Evolutionary conservation across 306 rosid genomes (phyloP).

Genomic region (Vigna angularis): DNA sequence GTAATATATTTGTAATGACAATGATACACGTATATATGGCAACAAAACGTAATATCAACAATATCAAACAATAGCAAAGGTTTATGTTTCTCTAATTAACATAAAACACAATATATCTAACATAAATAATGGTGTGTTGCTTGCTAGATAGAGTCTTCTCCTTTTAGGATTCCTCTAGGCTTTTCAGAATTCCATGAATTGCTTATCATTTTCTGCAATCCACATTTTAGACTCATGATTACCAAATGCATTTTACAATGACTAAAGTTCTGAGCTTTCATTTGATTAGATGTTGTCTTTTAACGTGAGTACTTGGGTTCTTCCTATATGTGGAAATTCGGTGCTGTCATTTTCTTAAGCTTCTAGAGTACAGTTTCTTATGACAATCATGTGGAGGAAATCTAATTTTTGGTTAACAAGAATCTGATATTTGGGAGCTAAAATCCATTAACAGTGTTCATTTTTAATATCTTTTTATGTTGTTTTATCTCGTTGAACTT

Average conservation of each 20-base stretch:
- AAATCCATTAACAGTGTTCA: slow-evolving; percentile 7
- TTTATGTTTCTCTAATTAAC: too few species aligned
- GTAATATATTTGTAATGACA: too few species aligned
- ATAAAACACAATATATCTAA: too few species aligned
- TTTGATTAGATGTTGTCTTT: slow-evolving; percentile 12
- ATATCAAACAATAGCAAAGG: too few species aligned
- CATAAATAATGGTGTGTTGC: background rate
- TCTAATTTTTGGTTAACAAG: slow-evolving; percentile 13
- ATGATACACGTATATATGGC: too few species aligned
- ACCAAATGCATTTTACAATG: background rate
- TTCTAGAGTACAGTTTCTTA: slow-evolving; percentile 21
- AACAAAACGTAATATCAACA: too few species aligned
- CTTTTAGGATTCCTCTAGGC: slow-evolving; percentile 10
- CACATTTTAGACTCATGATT: background rate
- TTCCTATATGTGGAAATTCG: background rate
- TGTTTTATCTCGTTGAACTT: background rate
- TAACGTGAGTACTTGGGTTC: slow-evolving; percentile 8
- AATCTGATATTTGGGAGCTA: background rate
- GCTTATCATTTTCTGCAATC: slow-evolving; percentile 14
- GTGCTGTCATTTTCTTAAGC: slow-evolving; percentile 6
- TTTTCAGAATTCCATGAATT: slow-evolving; percentile 4
- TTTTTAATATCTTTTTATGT: background rate
- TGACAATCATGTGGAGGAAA: slow-evolving; percentile 29
- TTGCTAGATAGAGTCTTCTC: slow-evolving; percentile 7
- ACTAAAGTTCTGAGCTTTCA: slow-evolving; percentile 3